A percentile compares a stretch with the other conserved stretches of the same genome.
Evolutionary conservation across 2,329 filamentous ascomycete species (phyloP).

Genomic region (Fusarium acutatum): DNA sequence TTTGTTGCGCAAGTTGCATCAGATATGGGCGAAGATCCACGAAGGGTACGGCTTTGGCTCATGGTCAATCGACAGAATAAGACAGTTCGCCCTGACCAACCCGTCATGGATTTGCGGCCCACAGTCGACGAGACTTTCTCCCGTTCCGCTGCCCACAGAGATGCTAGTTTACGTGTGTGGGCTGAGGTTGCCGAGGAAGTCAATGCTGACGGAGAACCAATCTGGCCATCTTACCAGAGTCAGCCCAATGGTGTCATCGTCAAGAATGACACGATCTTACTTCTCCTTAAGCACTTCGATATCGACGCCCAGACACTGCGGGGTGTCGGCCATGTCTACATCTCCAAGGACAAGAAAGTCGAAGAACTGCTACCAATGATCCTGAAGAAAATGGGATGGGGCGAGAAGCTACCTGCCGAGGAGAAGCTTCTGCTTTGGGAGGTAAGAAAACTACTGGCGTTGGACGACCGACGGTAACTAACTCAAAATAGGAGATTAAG

Average conservation of each 20-base stretch:
- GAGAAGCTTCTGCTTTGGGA: conserved; percentile 80
- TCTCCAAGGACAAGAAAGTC: conserved; percentile 87
- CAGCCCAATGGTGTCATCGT: conserved; percentile 65
- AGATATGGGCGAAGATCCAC: conserved; percentile 73
- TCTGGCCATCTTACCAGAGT: conserved; percentile 74
- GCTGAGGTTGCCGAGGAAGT: conserved; percentile 79
- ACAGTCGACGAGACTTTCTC: conserved; percentile 76
- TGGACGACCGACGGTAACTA: neutral
- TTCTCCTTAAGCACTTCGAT: conserved; percentile 95
- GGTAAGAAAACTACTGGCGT: conserved; percentile 49
- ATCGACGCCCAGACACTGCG: conserved; percentile 75
- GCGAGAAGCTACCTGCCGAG: conserved; percentile 71
- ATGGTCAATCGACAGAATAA: conserved; percentile 99
- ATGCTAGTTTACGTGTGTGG: conserved; percentile 85
- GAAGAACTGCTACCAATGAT: conserved; percentile 84
- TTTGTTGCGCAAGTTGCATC: conserved; percentile 76
- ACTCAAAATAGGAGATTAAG: conserved; percentile 79
- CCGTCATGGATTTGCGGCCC: conserved; percentile 79
- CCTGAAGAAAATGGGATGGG: conserved; percentile 85
- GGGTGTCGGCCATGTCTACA: conserved; percentile 86
- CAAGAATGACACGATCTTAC: conserved; percentile 74
- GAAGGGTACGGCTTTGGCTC: conserved; percentile 84
- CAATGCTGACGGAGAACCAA: conserved; percentile 70
- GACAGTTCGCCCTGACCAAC: conserved; percentile 89
- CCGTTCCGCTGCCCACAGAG: conserved; percentile 64